phyloP scores from a whole-genome alignment of 2,329 filamentous ascomycete species.

The Dothistroma septosporum region DNA sequence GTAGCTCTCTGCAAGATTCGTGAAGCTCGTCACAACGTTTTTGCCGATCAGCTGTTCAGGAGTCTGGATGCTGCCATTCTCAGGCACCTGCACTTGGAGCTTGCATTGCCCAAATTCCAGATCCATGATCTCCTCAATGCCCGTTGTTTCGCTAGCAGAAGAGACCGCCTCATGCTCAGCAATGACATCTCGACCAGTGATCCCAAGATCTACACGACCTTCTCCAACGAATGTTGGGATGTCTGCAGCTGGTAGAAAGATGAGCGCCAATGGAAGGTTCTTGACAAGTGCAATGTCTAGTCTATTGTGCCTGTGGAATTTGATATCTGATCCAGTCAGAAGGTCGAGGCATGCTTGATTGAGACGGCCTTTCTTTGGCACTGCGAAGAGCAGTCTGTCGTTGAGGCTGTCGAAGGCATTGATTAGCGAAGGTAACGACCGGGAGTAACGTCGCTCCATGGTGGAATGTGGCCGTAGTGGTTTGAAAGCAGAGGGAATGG shows the following conservation, averaged over 20 bases:
- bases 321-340: slow-evolving; percentile 88
- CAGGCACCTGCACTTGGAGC: slow-evolving; percentile 93
- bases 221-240: slow-evolving; percentile 97
- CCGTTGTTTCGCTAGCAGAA: slow-evolving; percentile 47
- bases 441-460: slow-evolving; percentile 20
- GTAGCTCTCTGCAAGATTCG: slow-evolving; percentile 74
- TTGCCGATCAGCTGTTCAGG: slow-evolving; percentile 80
- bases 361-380: slow-evolving; percentile 98
- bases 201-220: slow-evolving; percentile 87
- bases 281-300: slow-evolving; percentile 97
- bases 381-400: slow-evolving; percentile 88
- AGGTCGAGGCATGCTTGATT: slow-evolving; percentile 85
- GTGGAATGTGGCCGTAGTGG: not conserved
- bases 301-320: slow-evolving; percentile 90
- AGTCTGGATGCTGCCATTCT: slow-evolving; percentile 67
- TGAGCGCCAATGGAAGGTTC: slow-evolving; percentile 89
- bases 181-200: slow-evolving; percentile 90
- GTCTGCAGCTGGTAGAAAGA: slow-evolving; percentile 95
- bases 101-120: slow-evolving; percentile 87
- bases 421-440: slow-evolving; percentile 37
- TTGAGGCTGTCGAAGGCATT: slow-evolving; percentile 62
- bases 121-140: slow-evolving; percentile 83
- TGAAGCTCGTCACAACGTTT: slow-evolving; percentile 95
- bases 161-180: slow-evolving; percentile 65
- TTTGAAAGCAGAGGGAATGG: not conserved